A percentile compares a stretch with the other conserved stretches of the same genome.
Conservation (phyloP, 768 basidiomycete species). For the Coprinopsis marcescibilis region DNA sequence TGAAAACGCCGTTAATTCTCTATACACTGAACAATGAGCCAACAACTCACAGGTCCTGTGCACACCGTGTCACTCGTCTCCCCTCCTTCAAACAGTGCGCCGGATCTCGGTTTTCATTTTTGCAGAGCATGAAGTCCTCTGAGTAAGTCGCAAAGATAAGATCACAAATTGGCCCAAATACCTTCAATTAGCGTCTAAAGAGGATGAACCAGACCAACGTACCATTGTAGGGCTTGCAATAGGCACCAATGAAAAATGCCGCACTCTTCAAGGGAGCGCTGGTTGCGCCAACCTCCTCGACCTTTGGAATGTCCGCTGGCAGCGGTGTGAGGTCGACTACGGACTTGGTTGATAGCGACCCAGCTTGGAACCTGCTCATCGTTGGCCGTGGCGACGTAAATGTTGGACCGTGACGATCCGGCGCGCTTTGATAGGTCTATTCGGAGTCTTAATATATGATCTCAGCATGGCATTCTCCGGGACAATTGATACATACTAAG, state of each 20-base stretch:
- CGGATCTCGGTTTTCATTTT: conserved; percentile 84
- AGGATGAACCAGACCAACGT: conserved; percentile 21
- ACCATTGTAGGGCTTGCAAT: conserved; percentile 98
- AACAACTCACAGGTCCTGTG: conserved; percentile 78
- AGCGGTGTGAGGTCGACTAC: conserved; percentile 64
- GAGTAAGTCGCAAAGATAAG: not conserved
- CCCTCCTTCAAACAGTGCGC: conserved; percentile 95
- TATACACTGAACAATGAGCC: not conserved
- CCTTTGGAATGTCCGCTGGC: conserved; percentile 62
- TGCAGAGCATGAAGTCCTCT: conserved; percentile 83
- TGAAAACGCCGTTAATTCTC: not conserved
- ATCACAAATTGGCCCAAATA: conserved; percentile 2
- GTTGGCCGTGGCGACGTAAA: conserved; percentile 16
- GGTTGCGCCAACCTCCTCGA: conserved; percentile 82
- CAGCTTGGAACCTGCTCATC: conserved; percentile 51
- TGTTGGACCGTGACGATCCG: not conserved
- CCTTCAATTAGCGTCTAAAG: not conserved
- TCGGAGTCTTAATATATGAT: not conserved
- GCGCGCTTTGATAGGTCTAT: not conserved
- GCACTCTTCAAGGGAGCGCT: conserved; percentile 95
- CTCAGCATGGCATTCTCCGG: too few species aligned
- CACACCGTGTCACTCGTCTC: conserved; percentile 90
- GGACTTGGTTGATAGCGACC: conserved; percentile 40
- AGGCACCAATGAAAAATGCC: conserved; percentile 92
- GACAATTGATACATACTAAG: too few species aligned